Evolutionary conservation across 129 eudicot genomes (phyloP), one percentile per base, ranked within the genome.

Genomic region (Flaveria ramosissima): DNA sequence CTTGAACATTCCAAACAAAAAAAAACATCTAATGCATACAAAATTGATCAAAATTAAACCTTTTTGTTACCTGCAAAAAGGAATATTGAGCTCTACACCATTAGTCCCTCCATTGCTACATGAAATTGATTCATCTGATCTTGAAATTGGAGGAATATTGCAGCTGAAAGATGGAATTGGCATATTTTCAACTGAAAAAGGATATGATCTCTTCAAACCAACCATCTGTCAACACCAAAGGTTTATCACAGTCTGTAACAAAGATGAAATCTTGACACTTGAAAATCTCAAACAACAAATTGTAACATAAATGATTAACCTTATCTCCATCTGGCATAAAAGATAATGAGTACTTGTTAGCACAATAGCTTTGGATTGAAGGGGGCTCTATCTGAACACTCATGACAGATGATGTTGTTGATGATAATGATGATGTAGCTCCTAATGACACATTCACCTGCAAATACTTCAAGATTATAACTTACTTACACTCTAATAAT

Each of bases 311-410:
- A 75, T 6, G 71, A 13, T 4, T 64, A 64, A 91, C 95, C 90
- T 87, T 87, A 32, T 84, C 88, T 73, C 86, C 97, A 51, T 85
- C 92, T 53, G 83, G 82, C 89, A 81, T 74, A 39, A 73, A 45
- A 43, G 86, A 73, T 63, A 86, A 73, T 57, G 80, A 17, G 59
- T 57, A 75, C 57, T 81, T 84, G 84, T 72, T 86, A 81, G 82
- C 74, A 81, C 62, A 63, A 62, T 51, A 76, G 73, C 85, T 91
- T 91, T 89, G 97, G 95, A 76, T 91, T 85, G 90, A 89, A 91
- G 97, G 97, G 95, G 90, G 92, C 95, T 91, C 97, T 78, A 80
- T 80, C 76, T 79, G 88, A 42, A 71, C 81, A 83, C 77, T 88
- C 81, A 77, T 27, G 17, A 78, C 73, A 41, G 87, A 78, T 79